Conservation (phyloP, 1,284 basidiomycete species). For the Coniferiporia sulphurascens region DNA sequence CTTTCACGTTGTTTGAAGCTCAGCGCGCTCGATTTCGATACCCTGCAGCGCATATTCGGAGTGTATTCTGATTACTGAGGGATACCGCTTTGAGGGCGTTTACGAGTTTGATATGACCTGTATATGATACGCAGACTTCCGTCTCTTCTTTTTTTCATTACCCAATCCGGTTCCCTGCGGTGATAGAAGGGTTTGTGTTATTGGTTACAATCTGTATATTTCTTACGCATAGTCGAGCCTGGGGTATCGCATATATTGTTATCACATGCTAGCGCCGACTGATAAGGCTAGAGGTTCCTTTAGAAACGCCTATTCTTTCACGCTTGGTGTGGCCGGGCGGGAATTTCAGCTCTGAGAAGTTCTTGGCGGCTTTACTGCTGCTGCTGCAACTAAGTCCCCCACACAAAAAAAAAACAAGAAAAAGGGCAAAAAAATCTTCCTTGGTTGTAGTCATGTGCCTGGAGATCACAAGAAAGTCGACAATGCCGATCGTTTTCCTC, state of each 20-base stretch:
- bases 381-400: too few species aligned
- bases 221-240: background rate
- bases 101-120: background rate
- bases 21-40: constrained; percentile 53
- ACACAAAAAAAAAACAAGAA: too few species aligned
- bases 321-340: too few species aligned
- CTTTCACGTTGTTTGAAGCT: constrained; percentile 73
- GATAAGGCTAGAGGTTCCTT: background rate
- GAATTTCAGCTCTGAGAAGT: too few species aligned
- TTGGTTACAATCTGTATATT: background rate
- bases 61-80: constrained; percentile 15
- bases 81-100: background rate
- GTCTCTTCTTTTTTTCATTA: background rate
- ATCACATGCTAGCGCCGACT: background rate
- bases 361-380: too few species aligned
- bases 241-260: background rate
- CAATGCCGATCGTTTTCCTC: background rate
- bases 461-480: background rate
- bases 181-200: background rate
- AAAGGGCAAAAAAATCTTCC: too few species aligned
- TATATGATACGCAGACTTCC: background rate
- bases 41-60: constrained; percentile 31
- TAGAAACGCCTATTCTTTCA: background rate
- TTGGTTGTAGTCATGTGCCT: too few species aligned
- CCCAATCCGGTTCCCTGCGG: background rate